Base-by-base conservation (phyloP, 208 protist species). In the Trypanosoma rangeli region DNA sequence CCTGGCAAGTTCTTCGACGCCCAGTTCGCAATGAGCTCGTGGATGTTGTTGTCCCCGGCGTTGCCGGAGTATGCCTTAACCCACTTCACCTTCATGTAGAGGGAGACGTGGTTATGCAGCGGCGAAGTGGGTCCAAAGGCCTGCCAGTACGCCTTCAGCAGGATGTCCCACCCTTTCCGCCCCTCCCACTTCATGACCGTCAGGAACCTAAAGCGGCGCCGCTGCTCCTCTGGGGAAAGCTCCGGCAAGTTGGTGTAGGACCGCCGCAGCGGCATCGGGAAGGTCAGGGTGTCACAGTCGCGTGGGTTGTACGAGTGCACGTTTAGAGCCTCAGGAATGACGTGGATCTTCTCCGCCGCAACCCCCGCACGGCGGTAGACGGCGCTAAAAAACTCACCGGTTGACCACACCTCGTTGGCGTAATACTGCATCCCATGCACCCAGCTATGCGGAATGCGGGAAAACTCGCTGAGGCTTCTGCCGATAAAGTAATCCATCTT, bases 141-240 rank as follows among this genome's bases (percentile, higher is more conserved):
- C 42, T 67, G 60, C 67, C 65, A 85, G 67, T 87, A 93, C 22
- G 83, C 83, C 13, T 46, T 53, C 3, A 93, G 68, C 39, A 93
- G 68, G 20, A 87, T 53, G 50, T 90, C 82, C 80, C 85, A 84
- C 10, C 83, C 85, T 66, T 90, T 93, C 9, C 84, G 72, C 24
- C 28, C 24, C 56, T 90, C 87, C 82, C 80, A 90, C 72, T 90
- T 93, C 61, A 93, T 87, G 28, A 80, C 76, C 2, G 74, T 62
- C n/a, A 90, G 74, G 61, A 93, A 90, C 10, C 78, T 56, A 67
- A 79, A 86, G 42, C 74, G 71, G 28, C 35, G 24, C 20, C 65
- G 12, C 22, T 69, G 66, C 37, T 76, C 56, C 49, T 44, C 65
- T 24, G 58, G 39, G 13, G 70, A 52, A 49, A 84, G 67, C 2